Percentiles rank a stretch among this genome's conserved stretches.
phyloP scores from a whole-genome alignment of 2,329 filamentous ascomycete species.

The Penicillium sclerotiorum region DNA sequence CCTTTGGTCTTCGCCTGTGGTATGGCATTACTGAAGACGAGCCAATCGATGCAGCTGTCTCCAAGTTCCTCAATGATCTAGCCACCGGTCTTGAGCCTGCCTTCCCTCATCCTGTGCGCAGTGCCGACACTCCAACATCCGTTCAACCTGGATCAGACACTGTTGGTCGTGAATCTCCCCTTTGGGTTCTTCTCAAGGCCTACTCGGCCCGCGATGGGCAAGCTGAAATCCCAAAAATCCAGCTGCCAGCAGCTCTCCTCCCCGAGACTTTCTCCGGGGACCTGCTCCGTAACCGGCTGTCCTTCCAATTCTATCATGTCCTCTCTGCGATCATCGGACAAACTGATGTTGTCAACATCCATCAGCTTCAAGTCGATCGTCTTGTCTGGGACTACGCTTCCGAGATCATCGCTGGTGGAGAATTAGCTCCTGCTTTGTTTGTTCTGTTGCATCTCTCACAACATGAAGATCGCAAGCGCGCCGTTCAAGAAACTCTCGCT shows the following conservation, averaged over 20 bases:
- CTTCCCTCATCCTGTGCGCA: constrained; percentile 71
- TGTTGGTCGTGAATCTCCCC: constrained; percentile 66
- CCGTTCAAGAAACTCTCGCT: constrained; percentile 72
- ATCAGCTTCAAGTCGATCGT: constrained; percentile 65
- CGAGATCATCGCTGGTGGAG: constrained; percentile 56
- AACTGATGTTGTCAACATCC: constrained; percentile 56
- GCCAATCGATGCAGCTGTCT: constrained; percentile 71
- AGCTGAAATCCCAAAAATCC: constrained; percentile 34
- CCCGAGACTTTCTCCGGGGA: constrained; percentile 77
- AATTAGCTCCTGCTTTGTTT: constrained; percentile 73
- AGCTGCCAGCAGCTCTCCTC: constrained; percentile 70
- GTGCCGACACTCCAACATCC: constrained; percentile 60
- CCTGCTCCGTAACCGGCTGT: constrained; percentile 72
- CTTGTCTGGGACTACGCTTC: constrained; percentile 64
- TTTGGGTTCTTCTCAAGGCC: constrained; percentile 85
- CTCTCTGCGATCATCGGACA: constrained; percentile 51
- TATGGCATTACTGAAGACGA: constrained; percentile 74
- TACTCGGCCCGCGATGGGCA: constrained; percentile 59
- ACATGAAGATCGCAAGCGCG: constrained; percentile 62
- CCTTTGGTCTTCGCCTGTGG: constrained; percentile 89
- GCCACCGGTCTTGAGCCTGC: constrained; percentile 68
- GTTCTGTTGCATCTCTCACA: constrained; percentile 76
- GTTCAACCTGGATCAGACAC: constrained; percentile 64
- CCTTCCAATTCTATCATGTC: constrained; percentile 81
- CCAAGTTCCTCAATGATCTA: constrained; percentile 73